phyloP scores from a whole-genome alignment of 352 stramenopile species.

The Pythium apleroticum region DNA sequence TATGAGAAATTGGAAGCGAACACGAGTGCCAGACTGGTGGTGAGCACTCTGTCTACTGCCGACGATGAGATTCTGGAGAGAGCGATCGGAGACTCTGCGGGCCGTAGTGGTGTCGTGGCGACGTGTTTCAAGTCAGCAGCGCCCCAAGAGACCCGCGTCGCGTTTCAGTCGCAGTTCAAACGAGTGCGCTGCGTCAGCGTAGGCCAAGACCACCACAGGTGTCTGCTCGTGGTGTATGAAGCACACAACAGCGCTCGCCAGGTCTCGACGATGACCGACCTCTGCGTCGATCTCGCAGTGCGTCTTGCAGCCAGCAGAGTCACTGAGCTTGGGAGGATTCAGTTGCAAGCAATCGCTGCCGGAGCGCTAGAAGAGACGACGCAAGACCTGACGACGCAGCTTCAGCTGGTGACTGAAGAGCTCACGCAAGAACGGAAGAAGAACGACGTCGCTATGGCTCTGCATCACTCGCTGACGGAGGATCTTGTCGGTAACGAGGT shows the following conservation, averaged over 20 bases:
- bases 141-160: not conserved
- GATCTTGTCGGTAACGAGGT: constrained; percentile 15
- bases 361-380: constrained; percentile 7
- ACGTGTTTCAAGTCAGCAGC: not conserved
- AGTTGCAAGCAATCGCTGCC: not conserved
- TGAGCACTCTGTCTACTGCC: constrained; percentile 10
- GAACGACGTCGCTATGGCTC: not conserved
- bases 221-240: constrained; percentile 5
- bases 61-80: constrained; percentile 11
- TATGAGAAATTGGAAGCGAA: not conserved
- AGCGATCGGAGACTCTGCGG: not conserved
- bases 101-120: not conserved
- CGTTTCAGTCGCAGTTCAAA: constrained; percentile 1
- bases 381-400: constrained; percentile 9
- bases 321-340: constrained; percentile 4
- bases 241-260: not conserved
- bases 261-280: not conserved
- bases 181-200: constrained; percentile 1
- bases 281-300: constrained; percentile 1
- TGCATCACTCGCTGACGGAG: not conserved
- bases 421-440: not conserved
- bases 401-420: not conserved
- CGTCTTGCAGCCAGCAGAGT: not conserved
- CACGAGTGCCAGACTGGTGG: not conserved
- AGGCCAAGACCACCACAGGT: not conserved